A percentile compares a stretch with the other conserved stretches of the same genome.
Conservation (phyloP, 768 basidiomycete species). For the Pleurotus salmoneostramineus region DNA sequence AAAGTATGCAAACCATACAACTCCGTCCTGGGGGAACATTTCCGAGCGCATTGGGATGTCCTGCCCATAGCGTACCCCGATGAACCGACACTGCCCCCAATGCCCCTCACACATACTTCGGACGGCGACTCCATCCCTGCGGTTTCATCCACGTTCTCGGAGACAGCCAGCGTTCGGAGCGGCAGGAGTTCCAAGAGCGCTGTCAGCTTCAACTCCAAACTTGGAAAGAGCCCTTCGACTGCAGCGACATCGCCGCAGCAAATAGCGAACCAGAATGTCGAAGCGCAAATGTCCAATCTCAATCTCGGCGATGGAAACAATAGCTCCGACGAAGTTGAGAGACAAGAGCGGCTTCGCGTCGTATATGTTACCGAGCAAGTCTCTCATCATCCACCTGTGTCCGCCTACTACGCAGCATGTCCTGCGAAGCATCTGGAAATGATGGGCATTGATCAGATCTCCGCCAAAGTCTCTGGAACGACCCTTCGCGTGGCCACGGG, state of each 20-base stretch:
- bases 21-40: conserved; percentile 85
- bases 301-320: conserved; percentile 39
- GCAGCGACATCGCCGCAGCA: conserved; percentile 50
- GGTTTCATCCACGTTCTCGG: conserved; percentile 26
- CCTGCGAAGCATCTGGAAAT: conserved; percentile 70
- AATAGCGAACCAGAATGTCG: conserved; percentile 35
- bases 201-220: conserved; percentile 52
- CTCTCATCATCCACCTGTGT: conserved; percentile 96
- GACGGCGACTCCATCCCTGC: conserved; percentile 14
- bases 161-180: conserved; percentile 55
- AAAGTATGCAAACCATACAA: conserved; percentile 94
- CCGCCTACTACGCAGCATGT: conserved; percentile 76
- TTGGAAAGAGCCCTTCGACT: conserved; percentile 45
- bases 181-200: conserved; percentile 63
- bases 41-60: conserved; percentile 85
- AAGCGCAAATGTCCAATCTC: conserved; percentile 58
- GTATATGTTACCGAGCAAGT: conserved; percentile 90
- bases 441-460: conserved; percentile 87
- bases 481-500: conserved; percentile 82
- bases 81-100: conserved; percentile 42
- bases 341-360: conserved; percentile 41
- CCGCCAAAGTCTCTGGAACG: conserved; percentile 88
- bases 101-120: conserved; percentile 35
- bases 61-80: conserved; percentile 52
- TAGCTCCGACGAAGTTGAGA: conserved; percentile 11